Evolutionary conservation across 441 rosid species (phyloP), one percentile per base, ranked within the genome.

Genomic region (Mallotus japonicus): DNA sequence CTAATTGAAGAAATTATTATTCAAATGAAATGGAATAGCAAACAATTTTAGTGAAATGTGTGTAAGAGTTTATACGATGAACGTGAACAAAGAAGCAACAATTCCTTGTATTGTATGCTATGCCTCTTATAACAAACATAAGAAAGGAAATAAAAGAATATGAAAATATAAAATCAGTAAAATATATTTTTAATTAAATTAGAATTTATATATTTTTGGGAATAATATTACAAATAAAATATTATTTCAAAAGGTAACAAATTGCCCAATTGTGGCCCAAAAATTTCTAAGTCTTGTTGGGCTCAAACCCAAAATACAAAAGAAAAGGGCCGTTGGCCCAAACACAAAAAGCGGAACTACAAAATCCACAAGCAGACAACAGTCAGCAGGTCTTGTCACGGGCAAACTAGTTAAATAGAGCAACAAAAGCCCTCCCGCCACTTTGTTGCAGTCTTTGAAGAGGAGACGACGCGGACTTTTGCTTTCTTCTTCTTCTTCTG

Each of bases 381-480:
- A 42, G 9, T 42, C 10, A 6, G 9, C 46, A 5, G 46, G 46
- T 42, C 1, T 42, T 42, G 46, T 42, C 46, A 4, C 46, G 9
- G 4, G 28, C 50, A 44, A n/a, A n/a, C n/a, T n/a, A n/a, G 32
- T 28, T 28, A 1, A 28, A 28, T 2, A 28, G 32, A 3, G 32
- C 11, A 19, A n/a, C 67, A 20, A 49, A n/a, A 69, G 56, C 66
- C 44, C 66, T 47, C 44, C 66, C 28, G 55, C 66, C 11, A n/a
- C 70, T 37, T 22, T 22, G 16, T 12, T 42, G 72, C 76, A 67
- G 61, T 69, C 77, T 58, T 19, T 13, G 3, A 17, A 5, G 8
- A 85, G 83, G 88, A 79, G 55, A 34, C 71, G 81, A 0, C 34
- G 73, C 14, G 58, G 76, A 0, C 47, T 72, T 6, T 54, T 73